A percentile compares a stretch with the other conserved stretches of the same genome.
These are phyloP conservation scores for Luzula sylvatica DNA, from an alignment of 176 grass and related monocot species.

Conservation along the genomic window DNA sequence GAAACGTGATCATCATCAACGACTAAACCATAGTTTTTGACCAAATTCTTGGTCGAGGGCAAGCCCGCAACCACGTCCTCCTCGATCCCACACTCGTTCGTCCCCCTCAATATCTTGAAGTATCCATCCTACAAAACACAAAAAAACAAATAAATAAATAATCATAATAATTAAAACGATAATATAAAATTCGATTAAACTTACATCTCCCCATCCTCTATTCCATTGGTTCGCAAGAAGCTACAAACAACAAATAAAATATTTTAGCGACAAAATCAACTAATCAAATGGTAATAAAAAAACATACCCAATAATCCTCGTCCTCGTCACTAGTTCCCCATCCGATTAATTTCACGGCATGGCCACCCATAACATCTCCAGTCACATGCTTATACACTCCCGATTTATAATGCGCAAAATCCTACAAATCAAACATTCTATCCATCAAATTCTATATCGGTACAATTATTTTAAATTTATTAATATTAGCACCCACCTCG, in stretches of 20 bases:
- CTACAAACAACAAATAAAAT: slow-evolving; percentile 31
- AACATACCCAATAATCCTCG: slow-evolving; percentile 87
- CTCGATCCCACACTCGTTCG: slow-evolving; percentile 78
- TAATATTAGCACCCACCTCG: slow-evolving; percentile 51
- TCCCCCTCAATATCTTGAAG: slow-evolving; percentile 80
- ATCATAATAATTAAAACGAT: background rate
- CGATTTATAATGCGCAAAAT: slow-evolving; percentile 94
- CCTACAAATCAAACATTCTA: no score
- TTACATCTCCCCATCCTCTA: slow-evolving; percentile 90
- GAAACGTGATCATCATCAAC: slow-evolving; percentile 11
- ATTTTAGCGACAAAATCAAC: background rate
- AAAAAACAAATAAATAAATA: background rate
- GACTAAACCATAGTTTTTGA: slow-evolving; percentile 18
- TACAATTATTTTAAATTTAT: no score
- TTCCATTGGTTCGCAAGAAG: slow-evolving; percentile 98
- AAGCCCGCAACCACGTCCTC: slow-evolving; percentile 64
- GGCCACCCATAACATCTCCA: slow-evolving; percentile 62
- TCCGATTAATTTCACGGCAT: slow-evolving; percentile 89
- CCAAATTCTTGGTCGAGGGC: slow-evolving; percentile 55
- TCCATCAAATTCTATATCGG: no score
- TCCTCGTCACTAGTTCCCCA: slow-evolving; percentile 82
- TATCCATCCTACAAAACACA: slow-evolving; percentile 52
- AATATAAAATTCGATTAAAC: slow-evolving; percentile 17
- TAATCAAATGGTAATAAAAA: background rate
- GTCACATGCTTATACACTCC: slow-evolving; percentile 91